Evolutionary conservation across 2,329 filamentous ascomycete genomes (phyloP).

Genomic region (Aspergillus persii): DNA sequence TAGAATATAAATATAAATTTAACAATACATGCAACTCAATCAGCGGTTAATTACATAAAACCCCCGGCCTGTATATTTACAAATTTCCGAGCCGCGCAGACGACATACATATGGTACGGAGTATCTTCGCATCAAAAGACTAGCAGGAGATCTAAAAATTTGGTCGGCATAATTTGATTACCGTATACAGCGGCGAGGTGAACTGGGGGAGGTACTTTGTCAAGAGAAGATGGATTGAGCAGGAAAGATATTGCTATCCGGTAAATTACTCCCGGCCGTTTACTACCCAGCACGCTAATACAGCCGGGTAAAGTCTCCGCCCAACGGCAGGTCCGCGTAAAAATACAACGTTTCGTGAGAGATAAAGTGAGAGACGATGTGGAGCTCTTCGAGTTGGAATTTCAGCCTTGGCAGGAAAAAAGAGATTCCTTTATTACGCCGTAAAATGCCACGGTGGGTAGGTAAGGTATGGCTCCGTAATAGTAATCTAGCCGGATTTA

Average conservation of each 20-base stretch:
- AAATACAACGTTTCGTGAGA: too few relatives aligned
- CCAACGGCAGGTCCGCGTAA: slow-evolving; percentile 6
- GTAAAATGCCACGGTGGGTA: background rate
- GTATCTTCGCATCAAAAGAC: too few relatives aligned
- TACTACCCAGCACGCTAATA: background rate
- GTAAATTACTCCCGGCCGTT: background rate
- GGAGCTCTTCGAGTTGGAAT: slow-evolving; percentile 22
- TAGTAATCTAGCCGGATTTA: too few relatives aligned
- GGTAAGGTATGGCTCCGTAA: too few relatives aligned
- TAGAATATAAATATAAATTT: too few relatives aligned
- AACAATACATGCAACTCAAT: too few relatives aligned
- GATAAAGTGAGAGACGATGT: slow-evolving; percentile 10
- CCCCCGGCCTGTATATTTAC: too few relatives aligned
- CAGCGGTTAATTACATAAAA: too few relatives aligned
- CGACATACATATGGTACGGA: too few relatives aligned
- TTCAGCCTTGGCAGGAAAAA: slow-evolving; percentile 20
- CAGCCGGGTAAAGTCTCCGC: slow-evolving; percentile 14
- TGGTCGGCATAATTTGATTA: slow-evolving; percentile 19
- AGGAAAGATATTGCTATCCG: slow-evolving; percentile 14
- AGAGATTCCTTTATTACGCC: slow-evolving; percentile 6
- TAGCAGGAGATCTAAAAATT: slow-evolving; percentile 3
- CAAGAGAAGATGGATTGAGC: background rate
- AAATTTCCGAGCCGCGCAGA: too few relatives aligned
- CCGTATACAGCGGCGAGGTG: slow-evolving; percentile 11
- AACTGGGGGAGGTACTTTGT: slow-evolving; percentile 14